These are phyloP conservation scores for Pseudonitzschia pungens DNA, from an alignment of 108 stramenopile species.

Conservation along the genomic window DNA sequence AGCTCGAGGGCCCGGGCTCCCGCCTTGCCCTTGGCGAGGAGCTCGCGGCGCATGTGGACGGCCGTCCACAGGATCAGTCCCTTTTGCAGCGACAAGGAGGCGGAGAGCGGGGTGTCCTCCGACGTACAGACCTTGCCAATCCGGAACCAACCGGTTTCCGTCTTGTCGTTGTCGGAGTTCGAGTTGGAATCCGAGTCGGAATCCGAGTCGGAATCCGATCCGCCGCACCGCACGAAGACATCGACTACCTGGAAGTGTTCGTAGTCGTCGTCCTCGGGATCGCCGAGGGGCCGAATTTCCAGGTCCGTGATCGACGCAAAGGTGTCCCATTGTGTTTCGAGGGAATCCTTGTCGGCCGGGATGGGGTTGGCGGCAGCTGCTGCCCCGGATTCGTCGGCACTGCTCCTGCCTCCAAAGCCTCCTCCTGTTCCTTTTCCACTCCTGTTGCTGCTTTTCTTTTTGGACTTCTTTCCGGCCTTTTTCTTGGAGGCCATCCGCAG, in stretches of 20 bases:
- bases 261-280: constrained; percentile 41
- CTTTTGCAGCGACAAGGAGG: constrained; percentile 40
- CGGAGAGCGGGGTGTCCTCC: constrained; percentile 19
- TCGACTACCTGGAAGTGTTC: constrained; percentile 37
- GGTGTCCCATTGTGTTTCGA: constrained; percentile 43
- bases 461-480: too few relatives aligned
- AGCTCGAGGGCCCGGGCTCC: constrained; percentile 32
- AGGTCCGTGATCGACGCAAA: constrained; percentile 46
- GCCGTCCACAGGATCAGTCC: constrained; percentile 48
- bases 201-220: neutral
- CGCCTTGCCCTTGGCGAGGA: constrained; percentile 32
- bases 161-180: neutral
- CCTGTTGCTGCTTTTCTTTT: constrained; percentile 25
- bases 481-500: too few relatives aligned
- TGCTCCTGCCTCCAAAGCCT: constrained; percentile 25
- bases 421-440: constrained; percentile 18
- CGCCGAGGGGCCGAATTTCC: constrained; percentile 30
- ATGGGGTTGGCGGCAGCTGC: constrained; percentile 6
- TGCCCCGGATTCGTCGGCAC: neutral
- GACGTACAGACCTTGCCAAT: constrained; percentile 40
- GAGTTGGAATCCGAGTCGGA: neutral
- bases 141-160: constrained; percentile 37
- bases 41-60: constrained; percentile 38
- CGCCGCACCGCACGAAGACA: constrained; percentile 31
- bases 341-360: constrained; percentile 35